Percentiles rank a stretch among this genome's conserved stretches.
Evolutionary conservation across 495 filamentous ascomycete genomes (phyloP).

Genomic region (Terfezia claveryi): DNA sequence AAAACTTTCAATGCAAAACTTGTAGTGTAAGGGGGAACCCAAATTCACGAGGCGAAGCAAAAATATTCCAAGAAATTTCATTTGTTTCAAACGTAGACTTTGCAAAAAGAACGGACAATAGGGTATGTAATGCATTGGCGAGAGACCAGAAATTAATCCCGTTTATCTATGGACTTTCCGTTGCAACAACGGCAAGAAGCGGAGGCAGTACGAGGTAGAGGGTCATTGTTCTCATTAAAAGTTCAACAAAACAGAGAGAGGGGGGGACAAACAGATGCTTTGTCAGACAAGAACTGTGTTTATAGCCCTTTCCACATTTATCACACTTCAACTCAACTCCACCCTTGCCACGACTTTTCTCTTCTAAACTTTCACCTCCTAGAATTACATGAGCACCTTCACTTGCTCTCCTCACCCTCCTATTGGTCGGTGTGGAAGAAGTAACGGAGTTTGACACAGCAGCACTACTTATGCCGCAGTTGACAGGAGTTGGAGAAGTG

Average conservation of each 20-base stretch:
- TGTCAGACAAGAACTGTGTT: slow-evolving; percentile 99
- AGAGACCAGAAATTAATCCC: too few species aligned
- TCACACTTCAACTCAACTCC: slow-evolving; percentile 81
- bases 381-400: slow-evolving; percentile 53
- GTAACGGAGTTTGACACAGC: slow-evolving; percentile 5
- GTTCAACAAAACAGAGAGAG: slow-evolving; percentile 3
- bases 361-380: slow-evolving; percentile 60
- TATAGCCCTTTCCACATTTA: slow-evolving; percentile 98
- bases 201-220: slow-evolving; percentile 20
- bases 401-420: slow-evolving; percentile 26
- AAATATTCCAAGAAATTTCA: background rate
- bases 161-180: too few species aligned
- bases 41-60: background rate
- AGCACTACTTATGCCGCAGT: background rate
- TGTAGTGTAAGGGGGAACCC: background rate
- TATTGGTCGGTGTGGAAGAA: slow-evolving; percentile 3
- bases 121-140: too few species aligned
- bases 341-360: slow-evolving; percentile 36
- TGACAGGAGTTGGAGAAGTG: background rate
- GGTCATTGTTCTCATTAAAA: background rate
- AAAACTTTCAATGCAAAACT: background rate
- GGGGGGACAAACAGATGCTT: slow-evolving; percentile 97
- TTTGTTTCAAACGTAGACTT: slow-evolving; percentile 9
- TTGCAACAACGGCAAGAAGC: too few species aligned
- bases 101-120: too few species aligned